These are phyloP conservation scores for Epichloe sylvatica DNA, from an alignment of 2,329 filamentous ascomycete genomes.

Conservation along the genomic window DNA sequence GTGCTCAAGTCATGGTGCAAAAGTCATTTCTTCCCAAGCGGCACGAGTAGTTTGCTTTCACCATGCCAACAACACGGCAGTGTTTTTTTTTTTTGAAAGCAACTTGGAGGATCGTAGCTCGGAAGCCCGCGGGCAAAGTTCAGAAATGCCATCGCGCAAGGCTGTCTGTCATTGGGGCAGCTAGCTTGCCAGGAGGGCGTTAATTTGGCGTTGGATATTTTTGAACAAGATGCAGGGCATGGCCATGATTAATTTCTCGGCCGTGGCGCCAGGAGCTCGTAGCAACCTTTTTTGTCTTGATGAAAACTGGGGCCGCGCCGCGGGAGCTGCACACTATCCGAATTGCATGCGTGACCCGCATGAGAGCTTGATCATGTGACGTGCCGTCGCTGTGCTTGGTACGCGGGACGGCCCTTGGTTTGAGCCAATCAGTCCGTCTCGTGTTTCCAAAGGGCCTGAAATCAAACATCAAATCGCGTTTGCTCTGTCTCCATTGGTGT, in stretches of 20 bases:
- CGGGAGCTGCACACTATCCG: conserved; percentile 21
- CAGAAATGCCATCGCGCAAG: not conserved
- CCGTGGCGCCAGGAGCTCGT: not conserved
- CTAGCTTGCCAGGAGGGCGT: no score
- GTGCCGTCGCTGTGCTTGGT: conserved; percentile 19
- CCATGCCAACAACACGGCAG: no score
- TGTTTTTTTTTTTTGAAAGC: no score
- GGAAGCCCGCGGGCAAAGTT: no score
- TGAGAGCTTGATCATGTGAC: conserved; percentile 22
- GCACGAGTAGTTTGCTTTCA: no score
- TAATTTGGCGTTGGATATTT: not conserved
- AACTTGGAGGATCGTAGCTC: no score
- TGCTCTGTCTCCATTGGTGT: not conserved
- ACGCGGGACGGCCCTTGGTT: conserved; percentile 23
- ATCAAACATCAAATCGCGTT: not conserved
- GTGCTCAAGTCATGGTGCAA: no score
- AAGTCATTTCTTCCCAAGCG: no score
- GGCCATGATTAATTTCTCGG: not conserved
- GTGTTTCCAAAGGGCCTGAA: not conserved
- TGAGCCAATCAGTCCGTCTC: conserved; percentile 12
- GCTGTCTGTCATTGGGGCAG: not conserved
- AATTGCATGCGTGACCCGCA: conserved; percentile 21
- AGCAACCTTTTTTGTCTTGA: not conserved
- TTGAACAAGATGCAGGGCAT: not conserved
- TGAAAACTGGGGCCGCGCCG: conserved; percentile 16